Base-by-base conservation (phyloP, 1,139 yeast genomes). In the Pichia sp. region DNA sequence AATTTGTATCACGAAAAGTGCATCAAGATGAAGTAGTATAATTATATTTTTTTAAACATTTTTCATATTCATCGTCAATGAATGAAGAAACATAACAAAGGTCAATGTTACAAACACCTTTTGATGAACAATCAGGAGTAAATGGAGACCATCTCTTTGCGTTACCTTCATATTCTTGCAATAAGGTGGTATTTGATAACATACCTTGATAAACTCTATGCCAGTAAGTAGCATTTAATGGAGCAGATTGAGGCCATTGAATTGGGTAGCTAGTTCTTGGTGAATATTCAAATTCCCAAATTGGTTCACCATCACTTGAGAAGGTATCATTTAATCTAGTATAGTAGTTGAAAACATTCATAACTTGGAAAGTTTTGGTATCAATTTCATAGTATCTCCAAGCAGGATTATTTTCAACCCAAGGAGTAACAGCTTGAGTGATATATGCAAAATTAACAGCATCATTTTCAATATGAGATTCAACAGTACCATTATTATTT, bases 321-420 rank as follows among this genome's bases (percentile, higher is more conserved):
- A 73, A 76, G 7, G 83, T 78, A 42, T 72, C 75, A 58, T 79
- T 78, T 57, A 79, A 68, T 49, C 67, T 66, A 32, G 80, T 70
- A 65, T 71, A 81, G 65, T 72, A 81, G 59, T 81, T 81, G 66
- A 65, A 72, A 5, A 83, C 71, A 58, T 83, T 78, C 71, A 81
- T 71, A 51, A 83, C 70, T 53, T 76, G 76, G 68, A 81, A 82
- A 5, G 86, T 75, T 55, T 76, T 68, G 29, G 76, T 69, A 62
- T 83, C 88, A 42, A 83, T 84, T 58, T 79, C 79, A 59, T 83
- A 83, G 66, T 81, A 82, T 62, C 86, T 74, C 85, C 86, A 83
- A 31, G 82, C 74, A 18, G 89, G 89, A 61, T 83, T 83, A 56
- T 70, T 71, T 54, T 78, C 70, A 8, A 70, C 66, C 56, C 73